Conservation (phyloP, 257 asterid species). For the Solanum verrucosum region DNA sequence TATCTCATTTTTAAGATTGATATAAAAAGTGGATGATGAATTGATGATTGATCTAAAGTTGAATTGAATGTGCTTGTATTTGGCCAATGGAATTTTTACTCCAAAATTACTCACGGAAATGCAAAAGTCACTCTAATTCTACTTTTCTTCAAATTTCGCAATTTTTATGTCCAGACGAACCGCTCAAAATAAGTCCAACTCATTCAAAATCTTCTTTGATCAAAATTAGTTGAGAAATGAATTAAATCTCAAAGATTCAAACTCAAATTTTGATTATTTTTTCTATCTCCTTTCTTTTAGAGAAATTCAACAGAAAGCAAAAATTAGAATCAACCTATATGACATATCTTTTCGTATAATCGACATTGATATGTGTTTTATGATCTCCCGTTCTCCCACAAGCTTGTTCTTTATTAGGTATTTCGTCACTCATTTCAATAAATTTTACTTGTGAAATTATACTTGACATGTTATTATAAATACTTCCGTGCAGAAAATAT, state of each 20-base stretch:
- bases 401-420: not conserved
- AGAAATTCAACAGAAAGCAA: not conserved
- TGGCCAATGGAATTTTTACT: no score
- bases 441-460: no score
- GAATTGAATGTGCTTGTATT: not conserved
- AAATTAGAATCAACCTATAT: not conserved
- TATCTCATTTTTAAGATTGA: not conserved
- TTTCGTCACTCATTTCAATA: not conserved
- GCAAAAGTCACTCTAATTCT: no score
- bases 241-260: no score
- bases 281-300: not conserved
- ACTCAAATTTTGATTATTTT: not conserved
- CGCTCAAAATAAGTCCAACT: not conserved
- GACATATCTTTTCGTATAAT: not conserved
- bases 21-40: not conserved
- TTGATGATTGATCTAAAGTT: not conserved
- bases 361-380: not conserved
- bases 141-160: no score
- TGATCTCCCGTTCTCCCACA: not conserved
- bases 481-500: rapidly evolving
- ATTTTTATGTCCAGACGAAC: not conserved
- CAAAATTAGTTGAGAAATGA: not conserved
- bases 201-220: not conserved
- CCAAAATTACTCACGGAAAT: no score
- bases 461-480: no score